These are phyloP conservation scores for Pseudocercospora cruenta DNA, from an alignment of 2,329 filamentous ascomycete genomes.

Conservation along the genomic window DNA sequence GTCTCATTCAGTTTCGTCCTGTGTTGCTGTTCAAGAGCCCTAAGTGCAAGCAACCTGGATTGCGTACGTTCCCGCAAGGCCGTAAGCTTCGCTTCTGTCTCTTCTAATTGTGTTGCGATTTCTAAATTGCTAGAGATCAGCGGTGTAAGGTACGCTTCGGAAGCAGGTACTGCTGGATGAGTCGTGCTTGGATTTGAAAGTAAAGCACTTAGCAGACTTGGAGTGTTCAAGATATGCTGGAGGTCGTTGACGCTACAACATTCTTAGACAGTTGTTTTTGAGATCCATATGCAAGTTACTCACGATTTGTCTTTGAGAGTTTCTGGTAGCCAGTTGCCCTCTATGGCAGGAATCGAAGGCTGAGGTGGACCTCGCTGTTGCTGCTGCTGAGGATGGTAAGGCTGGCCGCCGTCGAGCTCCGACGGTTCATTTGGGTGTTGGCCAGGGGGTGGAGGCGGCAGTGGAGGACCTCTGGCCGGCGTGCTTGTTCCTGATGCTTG, in stretches of 20 bases:
- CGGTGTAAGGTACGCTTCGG: constrained; percentile 65
- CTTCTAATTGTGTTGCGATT: constrained; percentile 65
- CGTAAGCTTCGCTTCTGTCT: constrained; percentile 62
- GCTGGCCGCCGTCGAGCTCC: constrained; percentile 33
- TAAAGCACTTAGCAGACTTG: constrained; percentile 72
- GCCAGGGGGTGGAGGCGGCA: constrained; percentile 48
- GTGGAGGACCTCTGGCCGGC: constrained; percentile 50
- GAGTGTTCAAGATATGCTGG: constrained; percentile 66
- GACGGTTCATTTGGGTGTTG: constrained; percentile 35
- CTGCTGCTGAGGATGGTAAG: constrained; percentile 13
- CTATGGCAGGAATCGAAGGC: constrained; percentile 33
- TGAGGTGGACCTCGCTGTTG: constrained; percentile 21
- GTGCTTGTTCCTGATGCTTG: constrained; percentile 47
- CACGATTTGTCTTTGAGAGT: constrained; percentile 81
- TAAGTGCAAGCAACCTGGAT: constrained; percentile 78
- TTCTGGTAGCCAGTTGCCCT: constrained; percentile 76
- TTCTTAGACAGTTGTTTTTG: constrained; percentile 15
- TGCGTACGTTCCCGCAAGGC: constrained; percentile 73
- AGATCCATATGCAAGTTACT: constrained; percentile 35
- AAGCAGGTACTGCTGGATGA: constrained; percentile 72
- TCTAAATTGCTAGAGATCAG: constrained; percentile 71
- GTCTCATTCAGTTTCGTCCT: constrained; percentile 84
- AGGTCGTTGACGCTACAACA: constrained; percentile 72
- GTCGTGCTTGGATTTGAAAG: constrained; percentile 67
- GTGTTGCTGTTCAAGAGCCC: constrained; percentile 91